Conservation (phyloP, 1,284 basidiomycete species). For the Cutaneotrichosporon cavernicola region DNA sequence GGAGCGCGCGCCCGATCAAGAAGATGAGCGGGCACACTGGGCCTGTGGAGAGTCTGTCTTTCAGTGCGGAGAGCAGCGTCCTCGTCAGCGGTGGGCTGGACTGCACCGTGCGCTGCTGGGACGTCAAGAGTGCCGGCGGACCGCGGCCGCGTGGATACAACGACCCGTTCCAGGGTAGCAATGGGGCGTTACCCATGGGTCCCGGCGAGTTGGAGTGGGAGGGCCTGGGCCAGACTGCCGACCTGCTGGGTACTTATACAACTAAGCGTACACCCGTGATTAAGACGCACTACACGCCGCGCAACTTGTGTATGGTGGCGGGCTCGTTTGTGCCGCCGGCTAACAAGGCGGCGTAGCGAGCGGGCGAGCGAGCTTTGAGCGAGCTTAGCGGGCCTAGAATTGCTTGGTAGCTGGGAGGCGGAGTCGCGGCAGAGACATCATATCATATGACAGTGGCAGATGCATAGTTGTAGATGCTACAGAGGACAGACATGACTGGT, state of each 20-base stretch:
- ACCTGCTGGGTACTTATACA: constrained; percentile 84
- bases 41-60: constrained; percentile 84
- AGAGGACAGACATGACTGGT: neutral
- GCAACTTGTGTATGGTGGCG: constrained; percentile 88
- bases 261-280: constrained; percentile 93
- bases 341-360: constrained; percentile 22
- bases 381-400: neutral
- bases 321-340: constrained; percentile 58
- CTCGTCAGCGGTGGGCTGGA: constrained; percentile 88
- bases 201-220: constrained; percentile 38
- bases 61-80: constrained; percentile 85
- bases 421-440: neutral
- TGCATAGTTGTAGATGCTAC: constrained; percentile 26
- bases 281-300: constrained; percentile 88
- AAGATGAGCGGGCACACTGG: constrained; percentile 93
- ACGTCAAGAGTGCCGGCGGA: constrained; percentile 79
- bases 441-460: neutral
- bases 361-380: neutral
- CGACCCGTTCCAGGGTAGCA: constrained; percentile 5
- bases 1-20: constrained; percentile 87
- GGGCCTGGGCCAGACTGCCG: constrained; percentile 55
- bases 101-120: constrained; percentile 96
- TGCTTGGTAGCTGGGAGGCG: neutral
- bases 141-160: constrained; percentile 29
- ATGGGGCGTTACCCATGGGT: constrained; percentile 38